Evolutionary conservation across 202 grass and related monocot species (phyloP).

Genomic region (Cymbopogon flexuosus): DNA sequence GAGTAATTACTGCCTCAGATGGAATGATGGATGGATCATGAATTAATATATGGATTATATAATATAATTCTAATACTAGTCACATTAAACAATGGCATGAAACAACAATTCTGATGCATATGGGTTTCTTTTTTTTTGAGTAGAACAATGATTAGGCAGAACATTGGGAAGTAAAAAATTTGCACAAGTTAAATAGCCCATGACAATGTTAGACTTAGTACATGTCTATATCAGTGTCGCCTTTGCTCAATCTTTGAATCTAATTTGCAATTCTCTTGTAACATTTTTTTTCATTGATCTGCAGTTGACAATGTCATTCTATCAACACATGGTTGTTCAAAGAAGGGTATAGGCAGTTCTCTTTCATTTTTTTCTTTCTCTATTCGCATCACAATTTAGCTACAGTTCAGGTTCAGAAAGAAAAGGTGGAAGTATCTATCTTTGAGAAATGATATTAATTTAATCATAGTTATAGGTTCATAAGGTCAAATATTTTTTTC

Average conservation of each 20-base stretch:
- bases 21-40: not conserved
- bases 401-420: not conserved
- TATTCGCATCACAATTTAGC: not conserved
- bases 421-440: not conserved
- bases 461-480: not conserved
- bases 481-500: too few species aligned
- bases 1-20: too few species aligned
- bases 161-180: not conserved
- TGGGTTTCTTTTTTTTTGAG: not conserved
- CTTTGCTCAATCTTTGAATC: not conserved
- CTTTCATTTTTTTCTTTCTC: slow-evolving; percentile 5
- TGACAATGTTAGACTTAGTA: not conserved
- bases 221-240: not conserved
- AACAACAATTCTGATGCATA: not conserved
- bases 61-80: too few species aligned
- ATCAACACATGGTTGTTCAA: slow-evolving; percentile 89
- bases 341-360: slow-evolving; percentile 58
- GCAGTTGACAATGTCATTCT: slow-evolving; percentile 83
- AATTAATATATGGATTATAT: not conserved
- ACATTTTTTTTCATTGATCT: slow-evolving; percentile 8
- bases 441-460: not conserved
- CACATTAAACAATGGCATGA: not conserved
- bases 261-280: not conserved
- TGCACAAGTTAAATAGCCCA: not conserved
- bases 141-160: not conserved